phyloP scores from a whole-genome alignment of 257 asterid species.

The Ballota nigra region DNA sequence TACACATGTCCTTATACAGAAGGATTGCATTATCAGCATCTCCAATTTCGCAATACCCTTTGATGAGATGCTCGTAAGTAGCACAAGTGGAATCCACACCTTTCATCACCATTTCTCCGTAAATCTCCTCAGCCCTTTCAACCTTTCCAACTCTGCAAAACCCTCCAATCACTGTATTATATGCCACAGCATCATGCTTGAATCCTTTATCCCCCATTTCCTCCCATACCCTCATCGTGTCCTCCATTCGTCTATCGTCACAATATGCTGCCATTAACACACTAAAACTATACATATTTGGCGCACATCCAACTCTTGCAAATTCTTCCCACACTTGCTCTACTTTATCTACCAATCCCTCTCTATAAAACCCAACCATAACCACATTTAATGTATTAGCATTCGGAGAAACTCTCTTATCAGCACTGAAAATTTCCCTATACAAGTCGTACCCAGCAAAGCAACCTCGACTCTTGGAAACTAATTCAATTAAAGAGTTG shows the following conservation, averaged over 20 bases:
- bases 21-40: slow-evolving; percentile 45
- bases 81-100: slow-evolving; percentile 57
- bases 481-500: slow-evolving; percentile 66
- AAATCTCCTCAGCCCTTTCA: slow-evolving; percentile 63
- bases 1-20: slow-evolving; percentile 60
- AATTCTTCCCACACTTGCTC: slow-evolving; percentile 77
- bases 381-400: slow-evolving; percentile 54
- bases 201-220: slow-evolving; percentile 51
- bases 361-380: slow-evolving; percentile 73
- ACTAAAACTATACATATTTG: slow-evolving; percentile 59
- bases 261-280: slow-evolving; percentile 60
- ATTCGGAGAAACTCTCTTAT: slow-evolving; percentile 29
- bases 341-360: slow-evolving; percentile 64
- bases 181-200: slow-evolving; percentile 49
- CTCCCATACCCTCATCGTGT: slow-evolving; percentile 58
- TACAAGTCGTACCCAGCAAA: slow-evolving; percentile 63
- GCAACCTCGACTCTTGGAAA: slow-evolving; percentile 55
- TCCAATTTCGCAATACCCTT: slow-evolving; percentile 56
- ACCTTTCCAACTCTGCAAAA: slow-evolving; percentile 60
- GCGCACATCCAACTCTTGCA: slow-evolving; percentile 36
- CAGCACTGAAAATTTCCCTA: slow-evolving; percentile 39
- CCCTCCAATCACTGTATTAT: slow-evolving; percentile 68
- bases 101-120: slow-evolving; percentile 56
- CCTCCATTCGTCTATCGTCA: slow-evolving; percentile 52
- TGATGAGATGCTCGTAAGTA: slow-evolving; percentile 69